Evolutionary conservation across 257 asterid species (phyloP).

Genomic region (Nicotiana noctiflora): DNA sequence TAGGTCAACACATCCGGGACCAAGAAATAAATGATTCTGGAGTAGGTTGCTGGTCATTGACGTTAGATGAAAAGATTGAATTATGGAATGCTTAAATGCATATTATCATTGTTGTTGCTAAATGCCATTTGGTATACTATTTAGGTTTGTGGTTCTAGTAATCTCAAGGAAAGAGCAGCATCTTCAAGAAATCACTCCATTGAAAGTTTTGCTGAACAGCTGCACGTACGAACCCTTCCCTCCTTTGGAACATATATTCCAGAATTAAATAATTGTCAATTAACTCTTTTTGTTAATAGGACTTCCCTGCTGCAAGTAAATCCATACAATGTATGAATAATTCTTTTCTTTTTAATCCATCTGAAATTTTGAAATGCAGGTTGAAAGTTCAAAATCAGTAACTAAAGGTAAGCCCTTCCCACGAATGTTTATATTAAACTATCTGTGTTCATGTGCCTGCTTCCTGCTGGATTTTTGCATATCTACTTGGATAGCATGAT

Average conservation of each 20-base stretch:
- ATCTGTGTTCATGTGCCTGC: not conserved
- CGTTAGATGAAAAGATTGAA: not conserved
- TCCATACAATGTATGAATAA: not conserved
- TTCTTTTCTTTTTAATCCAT: slow-evolving; percentile 2
- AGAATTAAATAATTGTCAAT: not conserved
- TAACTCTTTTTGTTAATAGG: too few relatives aligned
- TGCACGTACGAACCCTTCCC: not conserved
- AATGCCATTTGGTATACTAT: not conserved
- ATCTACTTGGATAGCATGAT: not conserved
- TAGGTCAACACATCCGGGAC: slow-evolving; percentile 10
- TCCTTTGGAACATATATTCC: not conserved
- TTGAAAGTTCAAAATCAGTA: slow-evolving; percentile 26
- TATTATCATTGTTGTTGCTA: not conserved
- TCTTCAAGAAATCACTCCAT: not conserved
- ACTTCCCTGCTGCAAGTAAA: not conserved
- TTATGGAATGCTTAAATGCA: not conserved
- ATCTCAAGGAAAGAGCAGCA: not conserved
- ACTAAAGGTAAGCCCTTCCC: slow-evolving; percentile 39
- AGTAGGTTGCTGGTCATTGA: slow-evolving; percentile 15
- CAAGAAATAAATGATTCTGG: slow-evolving; percentile 29
- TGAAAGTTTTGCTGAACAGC: not conserved
- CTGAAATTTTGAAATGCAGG: slow-evolving; percentile 41
- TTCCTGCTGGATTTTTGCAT: not conserved
- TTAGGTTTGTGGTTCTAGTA: not conserved
- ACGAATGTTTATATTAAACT: not conserved